Conservation (phyloP, 2,329 filamentous ascomycete species). For the Apiospora koreana region DNA sequence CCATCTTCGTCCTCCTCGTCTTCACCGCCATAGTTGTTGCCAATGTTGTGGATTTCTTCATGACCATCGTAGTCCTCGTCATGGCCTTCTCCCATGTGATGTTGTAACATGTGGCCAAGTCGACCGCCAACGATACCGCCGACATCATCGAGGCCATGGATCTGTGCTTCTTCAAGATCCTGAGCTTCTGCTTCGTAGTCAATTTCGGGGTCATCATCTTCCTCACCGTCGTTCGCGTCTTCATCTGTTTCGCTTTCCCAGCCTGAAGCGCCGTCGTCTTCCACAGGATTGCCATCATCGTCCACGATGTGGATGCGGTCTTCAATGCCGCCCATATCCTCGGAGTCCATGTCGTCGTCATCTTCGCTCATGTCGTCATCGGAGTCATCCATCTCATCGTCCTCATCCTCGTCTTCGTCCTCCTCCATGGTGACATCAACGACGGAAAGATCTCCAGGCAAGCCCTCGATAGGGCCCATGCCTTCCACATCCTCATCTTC, state of each 20-base stretch:
- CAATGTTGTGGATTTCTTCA: conserved; percentile 52
- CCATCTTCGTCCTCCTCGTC: conserved; percentile 59
- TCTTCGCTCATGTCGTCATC: conserved; percentile 61
- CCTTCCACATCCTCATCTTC: conserved; percentile 81
- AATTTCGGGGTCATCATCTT: conserved; percentile 52
- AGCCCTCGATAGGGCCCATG: conserved; percentile 83
- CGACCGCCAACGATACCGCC: conserved; percentile 31
- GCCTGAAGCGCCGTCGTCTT: conserved; percentile 60
- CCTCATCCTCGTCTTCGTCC: conserved; percentile 64
- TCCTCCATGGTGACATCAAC: conserved; percentile 80
- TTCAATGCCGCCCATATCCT: conserved; percentile 56
- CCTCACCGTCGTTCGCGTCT: conserved; percentile 55
- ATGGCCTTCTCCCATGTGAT: conserved; percentile 49
- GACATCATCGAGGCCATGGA: conserved; percentile 47
- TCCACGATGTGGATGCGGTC: conserved; percentile 61
- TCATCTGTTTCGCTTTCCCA: conserved; percentile 64
- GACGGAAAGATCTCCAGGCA: conserved; percentile 62
- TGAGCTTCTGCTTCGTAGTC: conserved; percentile 58
- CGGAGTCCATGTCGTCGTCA: conserved; percentile 59
- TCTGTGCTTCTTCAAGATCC: conserved; percentile 53
- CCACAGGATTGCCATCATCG: conserved; percentile 60
- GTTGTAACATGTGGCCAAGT: conserved; percentile 57
- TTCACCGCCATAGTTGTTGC: conserved; percentile 56
- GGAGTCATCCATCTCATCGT: conserved; percentile 57
- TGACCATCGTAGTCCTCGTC: conserved; percentile 55